Conservation (phyloP, 495 filamentous ascomycete species). For the Ramalina intermedia region DNA sequence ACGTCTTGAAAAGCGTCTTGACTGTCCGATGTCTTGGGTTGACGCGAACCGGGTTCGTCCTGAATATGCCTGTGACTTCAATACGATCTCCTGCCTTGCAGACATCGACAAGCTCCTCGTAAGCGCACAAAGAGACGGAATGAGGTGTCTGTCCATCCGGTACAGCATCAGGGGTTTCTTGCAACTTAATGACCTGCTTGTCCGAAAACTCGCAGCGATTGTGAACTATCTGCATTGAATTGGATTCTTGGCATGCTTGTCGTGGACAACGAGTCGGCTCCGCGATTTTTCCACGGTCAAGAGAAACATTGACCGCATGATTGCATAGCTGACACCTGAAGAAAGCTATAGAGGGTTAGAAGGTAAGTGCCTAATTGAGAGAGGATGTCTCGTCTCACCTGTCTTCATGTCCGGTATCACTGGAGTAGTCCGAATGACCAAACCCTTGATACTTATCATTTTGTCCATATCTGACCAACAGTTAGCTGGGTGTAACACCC, state of each 20-base stretch:
- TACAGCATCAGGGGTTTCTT: conserved; percentile 90
- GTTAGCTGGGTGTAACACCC: conserved; percentile 8
- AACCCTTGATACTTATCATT: conserved; percentile 85
- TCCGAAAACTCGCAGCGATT: conserved; percentile 91
- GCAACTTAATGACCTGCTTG: conserved; percentile 97
- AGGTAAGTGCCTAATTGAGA: not conserved
- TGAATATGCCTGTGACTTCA: conserved; percentile 92
- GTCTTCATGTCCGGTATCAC: conserved; percentile 98
- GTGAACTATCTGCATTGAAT: conserved; percentile 97
- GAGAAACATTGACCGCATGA: conserved; percentile 74
- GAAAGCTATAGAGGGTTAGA: conserved; percentile 40
- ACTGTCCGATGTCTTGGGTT: conserved; percentile 85
- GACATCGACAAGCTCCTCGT: conserved; percentile 92
- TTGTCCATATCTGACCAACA: conserved; percentile 69
- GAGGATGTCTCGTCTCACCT: conserved; percentile 26
- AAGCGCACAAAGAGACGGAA: conserved; percentile 90
- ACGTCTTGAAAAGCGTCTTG: conserved; percentile 94
- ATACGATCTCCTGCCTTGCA: conserved; percentile 96
- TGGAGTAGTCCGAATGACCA: conserved; percentile 90
- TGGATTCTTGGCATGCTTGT: conserved; percentile 64
- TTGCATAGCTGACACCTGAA: conserved; percentile 90
- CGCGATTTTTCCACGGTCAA: conserved; percentile 90
- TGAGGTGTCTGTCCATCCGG: conserved; percentile 97
- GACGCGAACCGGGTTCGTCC: conserved; percentile 85
- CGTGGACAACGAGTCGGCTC: conserved; percentile 88